Evolutionary conservation across 768 basidiomycete genomes (phyloP), one percentile per base, ranked within the genome.

Genomic region (Hydnum rufescens): DNA sequence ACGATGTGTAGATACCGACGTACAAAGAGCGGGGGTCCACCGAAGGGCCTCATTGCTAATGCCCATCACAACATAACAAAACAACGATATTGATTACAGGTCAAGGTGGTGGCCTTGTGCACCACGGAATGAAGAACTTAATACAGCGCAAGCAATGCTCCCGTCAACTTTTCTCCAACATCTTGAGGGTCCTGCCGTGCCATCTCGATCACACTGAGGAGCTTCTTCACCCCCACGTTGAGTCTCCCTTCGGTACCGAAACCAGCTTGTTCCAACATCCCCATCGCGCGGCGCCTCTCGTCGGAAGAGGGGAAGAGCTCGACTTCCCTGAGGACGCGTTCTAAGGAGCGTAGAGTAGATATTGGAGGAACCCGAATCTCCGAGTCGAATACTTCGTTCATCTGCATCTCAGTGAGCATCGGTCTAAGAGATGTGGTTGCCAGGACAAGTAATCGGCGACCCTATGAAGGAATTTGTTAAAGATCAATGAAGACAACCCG

Each of bases 171-270:
- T 60, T 80, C 77, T 28, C 76, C 84, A 16, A 78, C 82, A 56
- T 77, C 80, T 49, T 85, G 79, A 1, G 87, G 87, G 61, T 95
- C 93, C 67, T 97, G 95, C 60, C 93, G 73, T 47, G 92, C 86
- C 92, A 95, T 96, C 72, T 99, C 95, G 19, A 92, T 72, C 52
- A 84, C 73, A 55, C 80, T 87, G 62, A 99, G 64, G 64, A 99
- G 61, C 66, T 85, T 90, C 77, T 97, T 97, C 60, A 99, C 78
- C 0, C 95, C 95, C 46, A 97, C 81, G 57, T 80, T 76, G 58
- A 90, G 58, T 46, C 68, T 71, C 13, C 71, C 70, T 4, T 66
- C 65, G 18, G 67, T 61, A 6, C 72, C 75, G 55, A 92, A 78
- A 6, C 85, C 86, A 1, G 86, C 82, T 52, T 84, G 76, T 25